Evolutionary conservation across 345 rosid species (phyloP), one percentile per base, ranked within the genome.

Genomic region (Aquilaria malaccensis): DNA sequence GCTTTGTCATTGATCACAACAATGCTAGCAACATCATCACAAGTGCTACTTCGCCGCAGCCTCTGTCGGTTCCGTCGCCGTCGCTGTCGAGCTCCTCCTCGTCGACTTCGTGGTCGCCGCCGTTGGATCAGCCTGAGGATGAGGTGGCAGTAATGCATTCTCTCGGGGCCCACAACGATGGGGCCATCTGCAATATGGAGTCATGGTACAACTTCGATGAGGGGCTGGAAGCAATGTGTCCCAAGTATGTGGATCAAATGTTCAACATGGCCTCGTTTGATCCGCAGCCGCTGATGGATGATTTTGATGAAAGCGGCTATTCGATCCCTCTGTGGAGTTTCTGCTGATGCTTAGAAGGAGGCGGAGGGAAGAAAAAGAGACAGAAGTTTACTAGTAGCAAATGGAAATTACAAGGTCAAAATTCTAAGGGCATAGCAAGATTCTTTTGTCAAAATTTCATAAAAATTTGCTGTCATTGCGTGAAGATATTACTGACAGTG

Each of bases 241-340:
- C 86, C 4, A 82, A 80, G 65, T 80, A 54, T 54, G 67, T 75
- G 55, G 95, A 86, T 72, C 91, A 81, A 58, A 76, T 79, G 72
- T 74, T 81, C 58, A 73, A 59, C 53, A 74, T 70, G 10, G 72
- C 65, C 52, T 60, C 73, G 2, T 75, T 80, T 30, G 80, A 76
- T 58, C 73, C 76, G 10, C 76, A 80, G 7, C 55, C 76, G 7
- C 13, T 50, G 61, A 46, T 73, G 30, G 91, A 89, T 68, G 89
- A 85, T 70, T 76, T 82, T 50, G 72, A 74, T 54, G 88, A 83
- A 58, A 89, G 84, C 67, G 82, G 76, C 14, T 37, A 37, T 9
- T 89, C 89, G 63, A 79, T 92, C 75, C 81, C 80, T 61, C 74
- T 92, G 22, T 92, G 98, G 98, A 89, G 80, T 71, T 92, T 92